Conservation (phyloP, 2,329 filamentous ascomycete genomes). For the Curvularia eragrostidis region DNA sequence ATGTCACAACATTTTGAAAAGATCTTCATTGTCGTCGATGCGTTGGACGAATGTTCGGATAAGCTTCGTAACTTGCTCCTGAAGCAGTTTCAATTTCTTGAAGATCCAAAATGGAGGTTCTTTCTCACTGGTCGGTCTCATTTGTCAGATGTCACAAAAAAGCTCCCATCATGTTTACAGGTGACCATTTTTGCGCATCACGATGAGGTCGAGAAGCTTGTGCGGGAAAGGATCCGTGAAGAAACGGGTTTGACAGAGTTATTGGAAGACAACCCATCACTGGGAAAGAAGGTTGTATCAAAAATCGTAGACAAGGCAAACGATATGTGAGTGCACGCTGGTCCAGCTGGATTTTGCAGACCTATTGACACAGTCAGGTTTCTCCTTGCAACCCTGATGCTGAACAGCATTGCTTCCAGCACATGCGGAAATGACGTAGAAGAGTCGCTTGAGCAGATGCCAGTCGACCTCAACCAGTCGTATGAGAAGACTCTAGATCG, state of each 20-base stretch:
- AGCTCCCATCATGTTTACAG: background rate
- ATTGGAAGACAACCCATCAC: background rate
- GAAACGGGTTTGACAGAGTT: background rate
- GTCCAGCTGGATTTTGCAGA: background rate
- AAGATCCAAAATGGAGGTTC: background rate
- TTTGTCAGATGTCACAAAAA: background rate
- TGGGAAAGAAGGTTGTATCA: background rate
- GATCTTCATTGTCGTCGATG: background rate
- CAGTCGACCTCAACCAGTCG: background rate
- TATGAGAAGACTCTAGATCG: background rate
- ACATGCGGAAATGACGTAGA: background rate
- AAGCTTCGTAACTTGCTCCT: background rate
- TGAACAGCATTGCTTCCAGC: background rate
- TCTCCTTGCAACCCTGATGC: background rate
- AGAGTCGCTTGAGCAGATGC: background rate
- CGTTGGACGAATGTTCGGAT: background rate
- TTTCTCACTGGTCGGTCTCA: background rate
- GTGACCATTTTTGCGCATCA: background rate
- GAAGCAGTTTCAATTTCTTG: background rate
- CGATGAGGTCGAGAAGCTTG: background rate
- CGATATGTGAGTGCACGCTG: background rate
- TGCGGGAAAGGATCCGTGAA: background rate
- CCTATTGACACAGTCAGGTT: background rate
- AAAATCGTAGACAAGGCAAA: background rate
- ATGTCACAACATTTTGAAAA: background rate